Evolutionary conservation across 2,329 filamentous ascomycete species (phyloP), one percentile per base, ranked within the genome.

Genomic region (Exophiala alcalophila): DNA sequence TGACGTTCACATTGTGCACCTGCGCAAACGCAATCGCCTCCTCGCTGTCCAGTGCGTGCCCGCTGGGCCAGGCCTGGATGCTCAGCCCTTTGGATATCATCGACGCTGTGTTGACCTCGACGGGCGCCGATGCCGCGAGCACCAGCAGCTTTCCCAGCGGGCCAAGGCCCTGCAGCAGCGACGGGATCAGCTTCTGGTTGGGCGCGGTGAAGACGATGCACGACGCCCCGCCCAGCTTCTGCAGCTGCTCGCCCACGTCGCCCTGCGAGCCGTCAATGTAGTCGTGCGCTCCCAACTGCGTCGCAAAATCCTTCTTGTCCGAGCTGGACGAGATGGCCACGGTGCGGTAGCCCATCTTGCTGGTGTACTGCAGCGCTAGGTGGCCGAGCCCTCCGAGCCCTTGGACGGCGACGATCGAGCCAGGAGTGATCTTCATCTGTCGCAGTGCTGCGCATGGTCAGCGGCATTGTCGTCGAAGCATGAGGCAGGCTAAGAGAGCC

Each of bases 251-350:
- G 5, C 55, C 60, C 16, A 59, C 44, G 25, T 68, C 63, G 12
- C 55, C 58, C 42, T 64, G 59, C 44, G 59, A 65, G 4, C 57
- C 55, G 52, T 77, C 71, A 40, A 80, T 69, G 56, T 76, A 80
- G 37, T 77, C 73, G 42, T 71, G 72, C 0, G 77, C 77, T 5
- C 78, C 78, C 7, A 81, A 64, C 50, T 76, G 53, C 30, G 65
- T 65, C 0, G 74, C 76, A 52, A 76, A 74, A 34, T 70, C 62
- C 53, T 73, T 72, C 65, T 81, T 81, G 15, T 61, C 57, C 2
- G 59, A 59, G 35, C 68, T 72, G 1, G 70, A 64, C 0, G 72
- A 76, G 11, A 77, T 59, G 2, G 72, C 74, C 6, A 76, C 70
- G 5, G 72, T 73, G 10, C 68, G 64, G 58, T 67, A 76, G 7